Evolutionary conservation across 352 stramenopile species (phyloP).

Genomic region (Peronosclerospora sorghi): DNA sequence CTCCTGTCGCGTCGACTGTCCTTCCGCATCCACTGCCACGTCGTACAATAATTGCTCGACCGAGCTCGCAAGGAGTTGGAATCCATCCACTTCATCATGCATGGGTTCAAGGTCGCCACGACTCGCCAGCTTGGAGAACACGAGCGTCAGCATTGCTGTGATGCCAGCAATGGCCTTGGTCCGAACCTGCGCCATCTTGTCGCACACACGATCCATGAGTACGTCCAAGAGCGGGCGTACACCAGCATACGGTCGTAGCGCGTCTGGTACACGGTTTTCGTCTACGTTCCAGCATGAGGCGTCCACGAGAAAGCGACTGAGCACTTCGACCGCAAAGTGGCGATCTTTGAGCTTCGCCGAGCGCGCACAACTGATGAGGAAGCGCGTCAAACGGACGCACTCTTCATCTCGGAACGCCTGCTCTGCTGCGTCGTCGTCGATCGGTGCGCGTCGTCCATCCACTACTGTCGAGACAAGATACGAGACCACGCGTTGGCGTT

Average conservation of each 20-base stretch:
- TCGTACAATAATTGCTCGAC: conserved; percentile 45
- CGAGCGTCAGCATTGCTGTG: conserved; percentile 44
- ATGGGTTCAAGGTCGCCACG: too few relatives aligned
- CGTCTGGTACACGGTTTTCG: conserved; percentile 21
- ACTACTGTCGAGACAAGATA: conserved; percentile 38
- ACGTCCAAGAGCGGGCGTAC: conserved; percentile 53
- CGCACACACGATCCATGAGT: conserved; percentile 55
- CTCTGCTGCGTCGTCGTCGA: neutral
- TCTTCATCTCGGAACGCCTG: conserved; percentile 39
- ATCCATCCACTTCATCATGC: too few relatives aligned
- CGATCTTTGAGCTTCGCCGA: conserved; percentile 64
- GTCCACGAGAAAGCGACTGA: conserved; percentile 56
- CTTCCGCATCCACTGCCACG: conserved; percentile 19
- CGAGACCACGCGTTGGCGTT: conserved; percentile 50
- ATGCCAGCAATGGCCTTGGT: conserved; percentile 74
- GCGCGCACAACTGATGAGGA: conserved; percentile 65
- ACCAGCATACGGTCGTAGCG: conserved; percentile 31
- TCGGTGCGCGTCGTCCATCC: conserved; percentile 12
- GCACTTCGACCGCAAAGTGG: conserved; percentile 71
- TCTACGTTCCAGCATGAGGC: conserved; percentile 43
- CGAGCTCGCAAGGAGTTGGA: conserved; percentile 36
- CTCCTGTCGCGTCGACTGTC: conserved; percentile 34
- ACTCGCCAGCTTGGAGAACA: conserved; percentile 27
- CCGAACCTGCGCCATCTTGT: conserved; percentile 72
- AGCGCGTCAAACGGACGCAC: conserved; percentile 44